Percentiles rank a stretch among this genome's conserved stretches.
phyloP scores from a whole-genome alignment of 2,329 filamentous ascomycete genomes.

The Claviceps arundinis region DNA sequence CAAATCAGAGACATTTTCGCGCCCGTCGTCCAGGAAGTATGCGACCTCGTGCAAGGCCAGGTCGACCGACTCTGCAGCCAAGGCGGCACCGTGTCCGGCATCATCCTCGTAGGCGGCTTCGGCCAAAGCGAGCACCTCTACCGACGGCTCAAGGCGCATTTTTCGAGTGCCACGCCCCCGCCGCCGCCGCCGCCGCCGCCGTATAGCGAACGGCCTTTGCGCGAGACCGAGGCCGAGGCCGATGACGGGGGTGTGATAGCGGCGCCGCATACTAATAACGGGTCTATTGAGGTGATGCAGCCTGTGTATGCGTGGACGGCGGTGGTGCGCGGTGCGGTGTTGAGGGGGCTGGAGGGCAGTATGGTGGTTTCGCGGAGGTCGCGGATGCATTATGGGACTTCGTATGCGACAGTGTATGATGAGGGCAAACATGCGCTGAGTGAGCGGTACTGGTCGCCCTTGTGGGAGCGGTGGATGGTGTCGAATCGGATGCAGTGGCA shows the following conservation, averaged over 20 bases:
- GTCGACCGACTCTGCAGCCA: constrained; percentile 49
- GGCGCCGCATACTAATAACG: constrained; percentile 30
- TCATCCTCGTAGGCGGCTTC: constrained; percentile 71
- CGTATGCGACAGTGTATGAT: constrained; percentile 70
- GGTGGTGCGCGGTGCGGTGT: constrained; percentile 63
- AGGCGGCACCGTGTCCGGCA: constrained; percentile 54
- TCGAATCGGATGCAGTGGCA: constrained; percentile 78
- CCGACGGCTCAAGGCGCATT: constrained; percentile 55
- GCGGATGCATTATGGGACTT: constrained; percentile 67
- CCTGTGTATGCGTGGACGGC: constrained; percentile 73
- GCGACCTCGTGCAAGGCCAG: constrained; percentile 54
- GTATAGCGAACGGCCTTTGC: constrained; percentile 58
- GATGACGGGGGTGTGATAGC: constrained; percentile 5
- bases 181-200: constrained; percentile 41
- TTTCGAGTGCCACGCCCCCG: constrained; percentile 25
- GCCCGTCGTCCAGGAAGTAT: constrained; percentile 59
- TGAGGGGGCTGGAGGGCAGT: constrained; percentile 62
- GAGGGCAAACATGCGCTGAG: constrained; percentile 58
- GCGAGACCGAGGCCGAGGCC: constrained; percentile 32
- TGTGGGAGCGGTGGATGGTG: constrained; percentile 78
- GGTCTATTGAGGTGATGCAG: constrained; percentile 66
- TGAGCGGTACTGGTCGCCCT: constrained; percentile 65
- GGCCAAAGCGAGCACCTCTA: constrained; percentile 69
- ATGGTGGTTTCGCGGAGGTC: constrained; percentile 66
- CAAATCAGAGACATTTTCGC: constrained; percentile 64